Base-by-base conservation (phyloP, 2,329 filamentous ascomycete genomes). In the Talaromyces pinophilus region DNA sequence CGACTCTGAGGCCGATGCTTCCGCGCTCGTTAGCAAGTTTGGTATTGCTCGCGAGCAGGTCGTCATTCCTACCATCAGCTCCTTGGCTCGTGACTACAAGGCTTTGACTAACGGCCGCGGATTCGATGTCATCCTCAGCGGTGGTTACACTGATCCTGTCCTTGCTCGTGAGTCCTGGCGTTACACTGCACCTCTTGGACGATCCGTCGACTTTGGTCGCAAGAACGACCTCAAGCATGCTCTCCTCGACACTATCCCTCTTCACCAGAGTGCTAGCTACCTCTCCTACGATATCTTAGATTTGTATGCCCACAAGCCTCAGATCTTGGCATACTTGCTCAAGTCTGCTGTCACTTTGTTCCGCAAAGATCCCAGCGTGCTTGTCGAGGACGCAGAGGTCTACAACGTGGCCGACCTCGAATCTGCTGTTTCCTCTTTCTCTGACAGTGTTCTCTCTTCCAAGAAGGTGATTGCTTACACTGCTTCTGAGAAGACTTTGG, bases 71-170 rank as follows among this genome's bases (percentile, higher is more conserved):
- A 60, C 60, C 7, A 44, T 64, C 30, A 35, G 46, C 7, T 46
- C 48, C 15, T 70, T 69, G 46, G 28, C 63, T 19, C 4, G 35
- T 8, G 28, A 30, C 22, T 59, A 69, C 19, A 33, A 62, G 17
- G 50, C 28, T 15, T 42, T 55, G 2, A 79, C 77, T 0, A 66
- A 70, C 11, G 73, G 73, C 5, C 44, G 63, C 2, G 78, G 78
- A 5, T 75, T 79, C 13, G 78, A 80, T 67, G 50, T 77, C 1
- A 70, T 78, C 2, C 61, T 74, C 15, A 74, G 73, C 63, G 70
- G 67, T 2, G 66, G 72, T 2, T 52, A 65, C 6, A 71, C 70
- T 6, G 69, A 70, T 5, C 52, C 52, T 1, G 52, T 38, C 5
- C 50, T 66, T 4, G 46, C 72, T 5, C 67, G 63, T 8, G 67